Conservation (phyloP, 768 basidiomycete genomes). For the Termitomyces sp. region DNA sequence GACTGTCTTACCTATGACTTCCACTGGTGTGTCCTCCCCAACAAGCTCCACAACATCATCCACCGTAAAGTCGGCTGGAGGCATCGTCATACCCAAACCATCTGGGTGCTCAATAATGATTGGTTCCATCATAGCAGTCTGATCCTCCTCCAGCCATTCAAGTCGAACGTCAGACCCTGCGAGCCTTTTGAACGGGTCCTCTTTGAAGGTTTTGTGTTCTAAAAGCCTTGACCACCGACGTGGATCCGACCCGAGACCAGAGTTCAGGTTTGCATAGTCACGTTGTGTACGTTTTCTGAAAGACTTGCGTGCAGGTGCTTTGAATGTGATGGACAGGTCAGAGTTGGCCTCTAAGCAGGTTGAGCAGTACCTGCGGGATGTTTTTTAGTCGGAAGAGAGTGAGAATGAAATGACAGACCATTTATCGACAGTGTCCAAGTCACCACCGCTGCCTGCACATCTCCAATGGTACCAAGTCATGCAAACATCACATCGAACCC, state of each 20-base stretch:
- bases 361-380: conserved; percentile 59
- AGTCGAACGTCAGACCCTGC: conserved; percentile 60
- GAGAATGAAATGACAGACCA: conserved; percentile 45
- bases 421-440: conserved; percentile 70
- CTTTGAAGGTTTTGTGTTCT: conserved; percentile 60
- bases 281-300: conserved; percentile 68
- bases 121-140: conserved; percentile 76
- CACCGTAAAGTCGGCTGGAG: conserved; percentile 64
- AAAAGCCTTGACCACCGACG: conserved; percentile 68
- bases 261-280: conserved; percentile 77
- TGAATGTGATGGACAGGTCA: conserved; percentile 64
- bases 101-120: conserved; percentile 76
- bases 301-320: conserved; percentile 79
- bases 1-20: conserved; percentile 77
- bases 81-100: conserved; percentile 91
- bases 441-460: conserved; percentile 66
- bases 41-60: conserved; percentile 77
- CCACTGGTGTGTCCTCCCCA: conserved; percentile 75
- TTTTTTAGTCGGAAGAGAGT: conserved; percentile 10
- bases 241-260: conserved; percentile 60
- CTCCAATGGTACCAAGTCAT: conserved; percentile 84
- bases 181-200: conserved; percentile 65
- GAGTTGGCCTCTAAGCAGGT: conserved; percentile 59
- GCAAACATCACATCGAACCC: conserved; percentile 83
- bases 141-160: conserved; percentile 74